Evolutionary conservation across 2,329 filamentous ascomycete genomes (phyloP), one percentile per base, ranked within the genome.

Genomic region (Aspergillus piperis): DNA sequence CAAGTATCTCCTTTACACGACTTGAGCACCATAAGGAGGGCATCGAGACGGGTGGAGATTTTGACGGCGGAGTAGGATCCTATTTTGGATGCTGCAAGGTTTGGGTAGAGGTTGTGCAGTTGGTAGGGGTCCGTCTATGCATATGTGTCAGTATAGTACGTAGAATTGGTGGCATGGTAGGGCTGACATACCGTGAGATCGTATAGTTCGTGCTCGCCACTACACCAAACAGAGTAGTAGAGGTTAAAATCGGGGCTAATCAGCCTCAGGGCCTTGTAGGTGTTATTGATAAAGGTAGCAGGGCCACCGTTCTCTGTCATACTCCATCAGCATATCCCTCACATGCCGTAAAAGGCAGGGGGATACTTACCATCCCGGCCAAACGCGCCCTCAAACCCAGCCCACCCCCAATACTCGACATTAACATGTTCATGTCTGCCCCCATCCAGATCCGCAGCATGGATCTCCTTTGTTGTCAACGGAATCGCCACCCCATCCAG

Each of bases 221-320:
- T 88, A 68, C 88, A 90, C 87, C 88, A 90, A 0, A 89, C 85
- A 0, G 86, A 82, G 66, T 90, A 90, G 62, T 86, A 85, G 5
- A 90, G 70, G 66, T 83, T 85, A 67, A 89, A 90, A 4, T 75
- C 73, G 2, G 80, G 70, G 0, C 81, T 75, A 3, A 86, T 77
- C 5, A 88, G 72, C n/a, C 86, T 80, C 19, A 87, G 65, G 0
- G 79, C 81, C 72, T 88, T 88, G 77, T 88, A 88, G 0, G 85
- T 88, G 64, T 88, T 87, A 62, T 81, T 49, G 21, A 3, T 8
- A 6, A 49, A 49, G 21, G 44, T 49, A 5, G 44, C 21, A 11
- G 52, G 32, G 0, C 23, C 39, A 10, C 52, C 52, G 17, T 54
- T 27, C 6, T 17, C 52, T 27, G n/a, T 41, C n/a, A 8, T 11